Conservation (phyloP, 768 basidiomycete genomes). For the Amanita rubescens region DNA sequence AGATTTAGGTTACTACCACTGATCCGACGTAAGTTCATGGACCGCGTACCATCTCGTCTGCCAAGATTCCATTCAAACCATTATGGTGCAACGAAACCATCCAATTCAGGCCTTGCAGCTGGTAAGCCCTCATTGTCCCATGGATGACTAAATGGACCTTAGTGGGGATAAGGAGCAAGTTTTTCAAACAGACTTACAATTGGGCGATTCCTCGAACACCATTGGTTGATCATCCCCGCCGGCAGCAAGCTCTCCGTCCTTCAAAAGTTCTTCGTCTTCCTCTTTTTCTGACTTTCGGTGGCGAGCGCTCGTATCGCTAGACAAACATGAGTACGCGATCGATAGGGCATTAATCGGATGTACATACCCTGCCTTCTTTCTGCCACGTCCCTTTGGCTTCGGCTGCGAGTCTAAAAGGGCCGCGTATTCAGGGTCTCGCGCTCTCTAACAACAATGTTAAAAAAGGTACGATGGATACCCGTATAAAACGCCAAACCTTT, state of each 20-base stretch:
- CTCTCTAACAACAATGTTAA: conserved; percentile 40
- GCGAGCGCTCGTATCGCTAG: conserved; percentile 67
- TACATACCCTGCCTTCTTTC: conserved; percentile 63
- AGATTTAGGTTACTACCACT: conserved; percentile 1
- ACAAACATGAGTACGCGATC: neutral
- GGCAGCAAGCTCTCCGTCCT: conserved; percentile 73
- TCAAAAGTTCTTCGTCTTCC: conserved; percentile 92
- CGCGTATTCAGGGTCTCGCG: conserved; percentile 91
- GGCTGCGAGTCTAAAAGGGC: conserved; percentile 82
- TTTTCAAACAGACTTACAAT: conserved; percentile 48
- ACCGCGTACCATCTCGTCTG: conserved; percentile 81
- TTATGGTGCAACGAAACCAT: conserved; percentile 96
- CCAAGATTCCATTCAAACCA: conserved; percentile 93
- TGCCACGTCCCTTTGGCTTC: conserved; percentile 76
- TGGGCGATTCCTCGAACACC: conserved; percentile 91
- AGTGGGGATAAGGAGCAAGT: neutral
- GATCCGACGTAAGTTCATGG: neutral
- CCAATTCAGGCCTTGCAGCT: conserved; percentile 95
- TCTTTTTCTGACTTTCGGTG: conserved; percentile 97
- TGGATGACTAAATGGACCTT: conserved; percentile 44
- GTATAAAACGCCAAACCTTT: conserved; percentile 48
- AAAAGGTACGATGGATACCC: neutral
- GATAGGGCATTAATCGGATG: neutral
- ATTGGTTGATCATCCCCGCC: conserved; percentile 86
- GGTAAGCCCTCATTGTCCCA: conserved; percentile 88